phyloP scores from a whole-genome alignment of 2,329 filamentous ascomycete genomes.

The Xylaria sp. region DNA sequence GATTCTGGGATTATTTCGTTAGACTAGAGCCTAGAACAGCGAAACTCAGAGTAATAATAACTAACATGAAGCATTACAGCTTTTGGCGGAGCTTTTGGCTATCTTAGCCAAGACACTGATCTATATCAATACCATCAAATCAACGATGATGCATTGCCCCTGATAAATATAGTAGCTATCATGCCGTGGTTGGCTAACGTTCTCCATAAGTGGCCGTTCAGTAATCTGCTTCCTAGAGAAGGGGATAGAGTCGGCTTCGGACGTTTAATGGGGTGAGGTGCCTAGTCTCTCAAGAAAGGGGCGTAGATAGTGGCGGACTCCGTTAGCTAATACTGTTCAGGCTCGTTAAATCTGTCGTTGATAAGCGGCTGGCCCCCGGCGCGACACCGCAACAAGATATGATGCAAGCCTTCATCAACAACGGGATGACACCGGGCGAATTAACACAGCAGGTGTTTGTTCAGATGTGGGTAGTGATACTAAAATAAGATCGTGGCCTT shows the following conservation, averaged over 20 bases:
- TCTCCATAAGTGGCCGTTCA: slow-evolving; percentile 47
- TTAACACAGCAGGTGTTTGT: slow-evolving; percentile 49
- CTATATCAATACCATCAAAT: slow-evolving; percentile 53
- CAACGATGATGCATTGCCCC: slow-evolving; percentile 47
- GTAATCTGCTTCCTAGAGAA: slow-evolving; percentile 43
- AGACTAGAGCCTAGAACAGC: background rate
- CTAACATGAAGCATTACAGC: slow-evolving; percentile 26
- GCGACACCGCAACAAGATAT: slow-evolving; percentile 43
- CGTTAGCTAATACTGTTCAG: slow-evolving; percentile 29
- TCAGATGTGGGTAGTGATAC: slow-evolving; percentile 42
- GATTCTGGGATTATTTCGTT: background rate
- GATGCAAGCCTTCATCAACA: slow-evolving; percentile 48
- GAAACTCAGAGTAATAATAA: background rate
- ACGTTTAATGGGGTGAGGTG: slow-evolving; percentile 46
- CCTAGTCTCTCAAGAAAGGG: background rate
- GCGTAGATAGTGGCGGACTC: background rate
- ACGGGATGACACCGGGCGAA: slow-evolving; percentile 44
- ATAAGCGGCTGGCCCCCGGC: slow-evolving; percentile 36
- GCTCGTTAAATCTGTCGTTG: slow-evolving; percentile 37
- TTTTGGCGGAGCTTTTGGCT: slow-evolving; percentile 58
- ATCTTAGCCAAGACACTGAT: slow-evolving; percentile 56
- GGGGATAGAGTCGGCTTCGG: slow-evolving; percentile 48
- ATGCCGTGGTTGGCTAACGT: slow-evolving; percentile 46
- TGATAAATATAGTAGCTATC: slow-evolving; percentile 46
- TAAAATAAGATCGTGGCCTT: background rate